Conservation (phyloP, 1,284 basidiomycete genomes). For the Ustilago bromivora region DNA sequence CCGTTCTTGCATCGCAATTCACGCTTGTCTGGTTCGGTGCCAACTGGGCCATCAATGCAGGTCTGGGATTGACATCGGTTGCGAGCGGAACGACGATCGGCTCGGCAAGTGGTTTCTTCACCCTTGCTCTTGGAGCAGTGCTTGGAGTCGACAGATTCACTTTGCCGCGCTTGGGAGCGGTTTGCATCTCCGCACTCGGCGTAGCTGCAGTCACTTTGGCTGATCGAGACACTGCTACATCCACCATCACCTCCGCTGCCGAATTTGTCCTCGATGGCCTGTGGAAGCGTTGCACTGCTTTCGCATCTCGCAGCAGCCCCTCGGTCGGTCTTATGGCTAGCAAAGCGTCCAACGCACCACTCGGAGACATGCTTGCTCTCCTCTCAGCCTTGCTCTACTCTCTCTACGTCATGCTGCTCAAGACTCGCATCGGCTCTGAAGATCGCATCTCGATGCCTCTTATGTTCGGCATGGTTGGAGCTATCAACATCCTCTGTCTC, state of each 20-base stretch:
- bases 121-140: conserved; percentile 84
- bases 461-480: conserved; percentile 79
- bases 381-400: conserved; percentile 77
- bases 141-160: conserved; percentile 86
- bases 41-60: conserved; percentile 67
- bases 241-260: conserved; percentile 7
- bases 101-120: conserved; percentile 91
- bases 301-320: neutral
- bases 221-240: conserved; percentile 53
- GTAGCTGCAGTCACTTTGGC: conserved; percentile 80
- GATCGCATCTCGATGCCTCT: conserved; percentile 61
- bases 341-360: conserved; percentile 48
- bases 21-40: conserved; percentile 68
- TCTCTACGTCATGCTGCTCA: conserved; percentile 90
- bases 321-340: neutral
- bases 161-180: conserved; percentile 81
- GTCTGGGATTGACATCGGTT: conserved; percentile 63
- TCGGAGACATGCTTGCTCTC: conserved; percentile 65
- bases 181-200: conserved; percentile 84
- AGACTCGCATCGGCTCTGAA: conserved; percentile 74
- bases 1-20: conserved; percentile 60
- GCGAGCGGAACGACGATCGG: conserved; percentile 67
- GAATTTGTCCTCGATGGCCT: conserved; percentile 18
- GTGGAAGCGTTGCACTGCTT: conserved; percentile 19
- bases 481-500: conserved; percentile 84